Base-by-base conservation (phyloP, 2,329 filamentous ascomycete species). In the Didymella pinodella region DNA sequence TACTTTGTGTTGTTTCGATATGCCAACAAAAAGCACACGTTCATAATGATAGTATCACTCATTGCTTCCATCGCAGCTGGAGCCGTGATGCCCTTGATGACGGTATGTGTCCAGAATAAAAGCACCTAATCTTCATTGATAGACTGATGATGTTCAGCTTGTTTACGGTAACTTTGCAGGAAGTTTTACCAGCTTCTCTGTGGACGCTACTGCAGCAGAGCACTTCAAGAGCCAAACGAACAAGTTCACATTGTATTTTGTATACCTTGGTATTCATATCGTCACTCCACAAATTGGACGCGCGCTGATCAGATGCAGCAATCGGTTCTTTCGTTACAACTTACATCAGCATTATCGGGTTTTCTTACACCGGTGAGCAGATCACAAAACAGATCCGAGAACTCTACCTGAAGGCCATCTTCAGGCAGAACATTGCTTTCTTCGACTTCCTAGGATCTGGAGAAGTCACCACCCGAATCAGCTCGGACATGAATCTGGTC, bases 391-490 rank as follows among this genome's bases (percentile, higher is more conserved):
- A 79, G 52, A 79, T 83, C 48, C 69, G 75, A 31, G 72, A 79
- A 28, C 75, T 77, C 11, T 98, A 98, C 69, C 85, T 99, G 7
- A 85, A 88, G 67, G 77, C 77, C 31, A 78, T 78, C 36, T 75
- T 79, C 53, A 67, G 75, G 11, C 77, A 79, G 49, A 79, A 79
- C 54, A 77, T 79, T 40, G 77, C 74, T 10, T 79, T 77, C 61
- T 79, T 79, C 54, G 95, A 99, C 77, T 96, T 96, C 73, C 84
- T 97, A 11, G 95, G 95, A 50, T 91, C 94, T 26, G 95, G 95
- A 63, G 95, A 98, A 80, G 91, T 98, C 61, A 97, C 94, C 0
- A 98, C 94, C 1, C 88, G 93, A 63, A 98, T 99, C 72, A 98
- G 94, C 0, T 90, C 93, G 20, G 94, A 98, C 76, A 97, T 93